Evolutionary conservation across 176 grass and related monocot species (phyloP), one percentile per base, ranked within the genome.

Genomic region (Bothriochloa decipiens): DNA sequence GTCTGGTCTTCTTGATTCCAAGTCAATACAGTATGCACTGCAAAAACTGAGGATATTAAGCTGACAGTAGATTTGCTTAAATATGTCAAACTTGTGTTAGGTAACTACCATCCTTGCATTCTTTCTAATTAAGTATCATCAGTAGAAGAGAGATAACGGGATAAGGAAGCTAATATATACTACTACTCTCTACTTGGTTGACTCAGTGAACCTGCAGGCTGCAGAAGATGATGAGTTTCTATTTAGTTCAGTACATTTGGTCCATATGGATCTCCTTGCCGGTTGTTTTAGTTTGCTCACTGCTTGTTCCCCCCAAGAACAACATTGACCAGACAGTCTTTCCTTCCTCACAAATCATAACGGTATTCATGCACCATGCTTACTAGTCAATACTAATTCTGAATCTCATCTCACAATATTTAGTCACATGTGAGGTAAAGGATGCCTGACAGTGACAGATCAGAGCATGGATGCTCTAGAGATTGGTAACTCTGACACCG

Each of bases 241-340:
- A 68, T 27, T 8, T 70, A 2, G 18, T 23, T 17, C 60, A 72
- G 61, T 42, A 25, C 66, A 65, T 81, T 40, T 64, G 49, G 29
- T 41, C 70, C 82, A 64, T 22, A 65, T 27, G 36, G 35, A 79
- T 80, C 39, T 70, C 68, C 11, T 6, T 22, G 8, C 16, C 43
- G n/a, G 16, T 66, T 84, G 70, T 33, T 76, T 76, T 29, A 50
- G 20, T 65, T 72, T 78, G 49, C 53, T 65, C 53, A 70, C 53
- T 72, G 33, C 62, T 11, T 89, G 83, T 74, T 81, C 47, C 85
- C 84, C 80, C 11, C 23, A 55, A 15, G 5, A 81, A 53, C 69
- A 81, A 43, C 77, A 81, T 43, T 53, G 77, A 43, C 58, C 77
- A 74, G 58, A 74, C 32, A 86, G 13, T 53, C 40, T 29, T 66